phyloP scores from a whole-genome alignment of 1,284 basidiomycete genomes.

The Malassezia vespertilionis region DNA sequence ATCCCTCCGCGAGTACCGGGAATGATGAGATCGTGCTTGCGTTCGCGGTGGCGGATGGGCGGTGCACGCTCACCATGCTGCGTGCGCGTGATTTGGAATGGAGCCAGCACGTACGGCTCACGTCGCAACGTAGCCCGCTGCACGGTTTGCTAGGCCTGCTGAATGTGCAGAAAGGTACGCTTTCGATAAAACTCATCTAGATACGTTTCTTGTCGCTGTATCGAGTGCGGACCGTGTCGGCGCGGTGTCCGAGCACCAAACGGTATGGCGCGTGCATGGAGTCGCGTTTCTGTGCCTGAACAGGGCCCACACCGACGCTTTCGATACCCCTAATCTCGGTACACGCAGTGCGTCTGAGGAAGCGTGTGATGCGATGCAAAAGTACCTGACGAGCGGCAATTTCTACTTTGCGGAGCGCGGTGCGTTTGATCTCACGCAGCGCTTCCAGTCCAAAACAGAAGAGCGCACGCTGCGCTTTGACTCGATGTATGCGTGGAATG shows the following conservation, averaged over 20 bases:
- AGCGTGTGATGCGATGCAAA: conserved; percentile 76
- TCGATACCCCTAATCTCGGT: conserved; percentile 19
- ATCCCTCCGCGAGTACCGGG: neutral
- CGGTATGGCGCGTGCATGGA: conserved; percentile 26
- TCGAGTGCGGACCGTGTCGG: conserved; percentile 28
- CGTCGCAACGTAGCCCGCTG: conserved; percentile 1
- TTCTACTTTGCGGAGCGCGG: conserved; percentile 82
- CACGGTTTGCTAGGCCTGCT: conserved; percentile 12
- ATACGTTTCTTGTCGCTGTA: conserved; percentile 37
- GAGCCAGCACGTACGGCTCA: conserved; percentile 1
- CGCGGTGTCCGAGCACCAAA: conserved; percentile 22
- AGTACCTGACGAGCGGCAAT: conserved; percentile 77
- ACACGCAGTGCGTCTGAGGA: conserved; percentile 55
- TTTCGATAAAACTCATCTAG: conserved; percentile 1
- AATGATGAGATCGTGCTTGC: neutral
- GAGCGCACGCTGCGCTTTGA: conserved; percentile 42
- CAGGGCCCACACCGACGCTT: conserved; percentile 26
- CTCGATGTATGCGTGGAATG: conserved; percentile 61
- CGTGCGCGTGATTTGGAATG: conserved; percentile 1
- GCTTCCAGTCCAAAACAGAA: conserved; percentile 49
- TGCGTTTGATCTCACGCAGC: conserved; percentile 63
- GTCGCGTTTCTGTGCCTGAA: conserved; percentile 42
- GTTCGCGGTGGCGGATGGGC: conserved; percentile 4
- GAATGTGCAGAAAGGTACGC: neutral
- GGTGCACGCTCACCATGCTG: conserved; percentile 5